These are phyloP conservation scores for Irpex sp. DNA, from an alignment of 1,284 basidiomycete species.

Conservation along the genomic window DNA sequence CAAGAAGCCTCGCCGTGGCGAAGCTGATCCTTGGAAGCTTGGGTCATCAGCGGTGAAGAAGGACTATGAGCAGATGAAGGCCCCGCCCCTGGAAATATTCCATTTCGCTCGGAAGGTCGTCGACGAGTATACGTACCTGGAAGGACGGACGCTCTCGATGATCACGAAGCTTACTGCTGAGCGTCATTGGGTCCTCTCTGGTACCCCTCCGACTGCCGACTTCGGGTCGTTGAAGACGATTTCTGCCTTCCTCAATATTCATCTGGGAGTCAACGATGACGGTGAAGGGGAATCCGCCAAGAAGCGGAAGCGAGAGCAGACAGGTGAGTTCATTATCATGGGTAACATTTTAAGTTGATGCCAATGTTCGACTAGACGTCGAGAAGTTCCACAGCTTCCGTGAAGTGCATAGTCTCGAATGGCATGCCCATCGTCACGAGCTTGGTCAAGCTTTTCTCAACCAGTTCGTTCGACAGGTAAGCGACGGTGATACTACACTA, in stretches of 20 bases:
- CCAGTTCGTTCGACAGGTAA: constrained; percentile 78
- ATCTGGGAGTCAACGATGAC: constrained; percentile 88
- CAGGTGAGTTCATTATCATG: constrained; percentile 44
- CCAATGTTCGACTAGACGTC: constrained; percentile 49
- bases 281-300: constrained; percentile 78
- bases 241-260: constrained; percentile 78
- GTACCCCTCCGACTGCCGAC: constrained; percentile 90
- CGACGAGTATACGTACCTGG: constrained; percentile 93
- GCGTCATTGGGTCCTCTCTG: constrained; percentile 92
- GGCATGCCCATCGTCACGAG: constrained; percentile 84
- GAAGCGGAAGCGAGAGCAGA: constrained; percentile 78
- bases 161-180: constrained; percentile 75
- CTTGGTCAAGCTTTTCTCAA: constrained; percentile 84
- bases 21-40: constrained; percentile 80
- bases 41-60: constrained; percentile 53
- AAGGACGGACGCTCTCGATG: constrained; percentile 74
- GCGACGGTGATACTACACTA: constrained; percentile 13
- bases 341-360: constrained; percentile 2
- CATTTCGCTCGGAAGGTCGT: constrained; percentile 85
- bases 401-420: constrained; percentile 86
- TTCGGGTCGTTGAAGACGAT: constrained; percentile 91
- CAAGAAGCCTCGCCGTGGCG: constrained; percentile 46
- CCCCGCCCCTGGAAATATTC: constrained; percentile 89
- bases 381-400: constrained; percentile 96
- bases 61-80: constrained; percentile 76